These are phyloP conservation scores for Mrakia hoshinonis DNA, from an alignment of 768 basidiomycete species.

Conservation along the genomic window DNA sequence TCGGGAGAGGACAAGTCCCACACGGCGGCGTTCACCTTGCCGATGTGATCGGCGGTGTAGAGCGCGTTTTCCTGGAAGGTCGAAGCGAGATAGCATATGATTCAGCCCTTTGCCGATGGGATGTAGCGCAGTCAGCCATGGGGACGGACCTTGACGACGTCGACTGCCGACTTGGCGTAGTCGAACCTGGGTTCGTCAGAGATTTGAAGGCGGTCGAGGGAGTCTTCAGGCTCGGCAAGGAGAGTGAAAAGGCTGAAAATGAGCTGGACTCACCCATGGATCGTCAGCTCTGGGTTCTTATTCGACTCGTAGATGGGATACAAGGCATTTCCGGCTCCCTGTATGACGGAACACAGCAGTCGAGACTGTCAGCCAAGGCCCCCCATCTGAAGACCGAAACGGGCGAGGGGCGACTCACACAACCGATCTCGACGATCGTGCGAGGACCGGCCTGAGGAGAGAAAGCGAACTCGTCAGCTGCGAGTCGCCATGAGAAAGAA, in stretches of 20 bases:
- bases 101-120: neutral
- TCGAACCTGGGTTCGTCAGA: too few species aligned
- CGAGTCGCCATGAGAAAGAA: neutral
- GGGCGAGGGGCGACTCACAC: slow-evolving; percentile 45
- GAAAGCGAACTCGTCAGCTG: neutral
- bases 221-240: too few species aligned
- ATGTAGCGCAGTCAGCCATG: neutral
- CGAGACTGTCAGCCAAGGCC: neutral
- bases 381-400: too few species aligned
- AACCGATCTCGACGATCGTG: slow-evolving; percentile 79
- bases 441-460: slow-evolving; percentile 60
- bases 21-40: slow-evolving; percentile 66
- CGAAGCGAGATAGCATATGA: neutral
- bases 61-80: slow-evolving; percentile 56
- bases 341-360: neutral
- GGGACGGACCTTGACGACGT: slow-evolving; percentile 66
- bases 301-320: slow-evolving; percentile 81
- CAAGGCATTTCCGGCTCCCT: slow-evolving; percentile 90
- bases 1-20: slow-evolving; percentile 74
- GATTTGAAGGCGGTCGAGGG: too few species aligned
- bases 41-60: slow-evolving; percentile 59
- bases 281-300: slow-evolving; percentile 61
- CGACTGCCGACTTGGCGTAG: slow-evolving; percentile 78
- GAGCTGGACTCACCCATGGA: too few species aligned
- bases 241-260: too few species aligned